Percentiles rank a stretch among this genome's conserved stretches.
Evolutionary conservation across 2,329 filamentous ascomycete species (phyloP).

Genomic region (Aspergillus quadrilineatus): DNA sequence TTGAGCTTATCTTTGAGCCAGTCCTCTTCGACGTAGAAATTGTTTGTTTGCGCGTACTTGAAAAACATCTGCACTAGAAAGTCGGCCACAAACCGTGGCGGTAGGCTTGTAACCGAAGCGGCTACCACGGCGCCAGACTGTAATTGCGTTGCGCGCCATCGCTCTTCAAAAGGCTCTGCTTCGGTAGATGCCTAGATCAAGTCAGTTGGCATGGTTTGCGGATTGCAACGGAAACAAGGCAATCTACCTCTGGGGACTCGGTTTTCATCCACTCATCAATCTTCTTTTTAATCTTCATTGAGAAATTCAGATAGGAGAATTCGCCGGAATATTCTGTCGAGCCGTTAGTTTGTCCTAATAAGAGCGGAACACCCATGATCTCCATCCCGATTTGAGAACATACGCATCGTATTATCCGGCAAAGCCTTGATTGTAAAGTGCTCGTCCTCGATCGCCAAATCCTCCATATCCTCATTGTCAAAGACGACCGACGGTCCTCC

Average conservation of each 20-base stretch:
- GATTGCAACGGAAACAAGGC: neutral
- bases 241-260: constrained; percentile 36
- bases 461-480: constrained; percentile 39
- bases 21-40: constrained; percentile 45
- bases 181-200: constrained; percentile 34
- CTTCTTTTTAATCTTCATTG: constrained; percentile 43
- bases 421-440: constrained; percentile 42
- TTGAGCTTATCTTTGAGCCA: constrained; percentile 43
- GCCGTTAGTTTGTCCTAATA: constrained; percentile 9
- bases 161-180: constrained; percentile 41
- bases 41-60: constrained; percentile 46
- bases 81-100: constrained; percentile 45
- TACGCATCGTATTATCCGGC: constrained; percentile 42
- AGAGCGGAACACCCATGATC: neutral
- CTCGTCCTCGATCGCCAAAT: constrained; percentile 44
- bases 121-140: constrained; percentile 41
- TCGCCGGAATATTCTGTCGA: constrained; percentile 45
- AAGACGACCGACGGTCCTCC: constrained; percentile 28
- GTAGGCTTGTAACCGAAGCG: constrained; percentile 40
- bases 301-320: constrained; percentile 47
- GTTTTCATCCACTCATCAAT: constrained; percentile 46
- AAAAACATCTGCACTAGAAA: constrained; percentile 46
- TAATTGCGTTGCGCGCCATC: constrained; percentile 44
- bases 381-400: constrained; percentile 8
- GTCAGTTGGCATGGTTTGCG: constrained; percentile 8